Evolutionary conservation across 2,329 filamentous ascomycete genomes (phyloP).

Genomic region (Botrytis sinoallii): DNA sequence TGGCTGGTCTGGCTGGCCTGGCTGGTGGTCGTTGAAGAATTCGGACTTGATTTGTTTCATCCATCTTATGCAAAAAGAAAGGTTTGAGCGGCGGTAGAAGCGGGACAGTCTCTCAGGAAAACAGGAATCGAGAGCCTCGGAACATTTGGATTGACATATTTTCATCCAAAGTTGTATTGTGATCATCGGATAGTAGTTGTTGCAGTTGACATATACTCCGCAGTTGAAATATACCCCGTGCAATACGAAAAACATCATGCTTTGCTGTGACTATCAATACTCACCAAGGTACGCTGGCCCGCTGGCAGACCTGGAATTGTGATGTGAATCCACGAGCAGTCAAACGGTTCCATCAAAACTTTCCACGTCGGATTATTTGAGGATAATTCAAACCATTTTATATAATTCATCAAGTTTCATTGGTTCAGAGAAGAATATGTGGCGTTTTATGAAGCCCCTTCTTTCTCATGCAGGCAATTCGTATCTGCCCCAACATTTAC

Average conservation of each 20-base stretch:
- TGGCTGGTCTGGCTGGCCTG: neutral
- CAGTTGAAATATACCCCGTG: neutral
- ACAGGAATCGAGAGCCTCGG: neutral
- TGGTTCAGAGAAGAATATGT: neutral
- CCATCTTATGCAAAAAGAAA: neutral
- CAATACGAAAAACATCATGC: neutral
- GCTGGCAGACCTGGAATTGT: neutral
- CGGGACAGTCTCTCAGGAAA: neutral
- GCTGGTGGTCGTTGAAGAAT: neutral
- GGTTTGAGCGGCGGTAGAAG: constrained; percentile 1
- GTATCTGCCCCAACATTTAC: neutral
- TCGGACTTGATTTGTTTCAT: constrained; percentile 7
- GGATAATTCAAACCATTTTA: neutral
- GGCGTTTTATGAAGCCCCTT: constrained; percentile 1
- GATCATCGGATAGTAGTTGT: neutral
- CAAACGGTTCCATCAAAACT: neutral
- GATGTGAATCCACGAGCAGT: neutral
- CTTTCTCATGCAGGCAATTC: neutral
- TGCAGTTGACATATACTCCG: neutral
- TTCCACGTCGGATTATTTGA: neutral
- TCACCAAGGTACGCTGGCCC: neutral
- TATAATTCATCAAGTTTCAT: neutral
- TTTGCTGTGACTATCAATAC: neutral
- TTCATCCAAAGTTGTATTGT: neutral
- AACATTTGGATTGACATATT: neutral